These are phyloP conservation scores for Thelonectria discophora DNA, from an alignment of 2,329 filamentous ascomycete genomes.

Conservation along the genomic window DNA sequence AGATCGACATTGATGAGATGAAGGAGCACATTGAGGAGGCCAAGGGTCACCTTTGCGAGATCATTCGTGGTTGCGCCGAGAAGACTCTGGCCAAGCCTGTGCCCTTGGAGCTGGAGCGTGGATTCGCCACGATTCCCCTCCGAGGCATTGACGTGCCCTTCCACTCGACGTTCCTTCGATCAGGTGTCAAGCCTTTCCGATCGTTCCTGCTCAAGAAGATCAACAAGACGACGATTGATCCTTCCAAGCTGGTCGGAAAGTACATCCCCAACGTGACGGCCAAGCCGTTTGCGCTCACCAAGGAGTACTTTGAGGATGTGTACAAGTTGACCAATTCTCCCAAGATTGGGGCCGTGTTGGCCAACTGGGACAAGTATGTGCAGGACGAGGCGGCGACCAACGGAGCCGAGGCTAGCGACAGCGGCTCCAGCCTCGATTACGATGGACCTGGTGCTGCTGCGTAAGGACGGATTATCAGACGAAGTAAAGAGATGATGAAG, in stretches of 20 bases:
- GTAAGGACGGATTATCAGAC: conserved; percentile 39
- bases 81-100: conserved; percentile 88
- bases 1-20: conserved; percentile 95
- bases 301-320: conserved; percentile 99
- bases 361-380: conserved; percentile 82
- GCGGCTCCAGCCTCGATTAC: conserved; percentile 52
- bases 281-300: conserved; percentile 91
- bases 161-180: conserved; percentile 98
- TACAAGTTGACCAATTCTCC: conserved; percentile 89
- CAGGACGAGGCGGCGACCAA: conserved; percentile 57
- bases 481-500: conserved; percentile 37
- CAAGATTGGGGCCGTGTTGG: conserved; percentile 80
- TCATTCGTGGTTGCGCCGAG: conserved; percentile 88
- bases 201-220: conserved; percentile 99
- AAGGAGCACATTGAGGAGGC: conserved; percentile 91
- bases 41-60: conserved; percentile 87
- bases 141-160: conserved; percentile 98
- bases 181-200: conserved; percentile 98
- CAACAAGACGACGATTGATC: conserved; percentile 98
- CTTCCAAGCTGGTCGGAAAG: conserved; percentile 94
- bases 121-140: conserved; percentile 96
- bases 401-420: conserved; percentile 49
- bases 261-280: conserved; percentile 99
- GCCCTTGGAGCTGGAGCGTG: conserved; percentile 89
- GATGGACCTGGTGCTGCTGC: conserved; percentile 55